These are phyloP conservation scores for Zasmidium citrigriseum DNA, from an alignment of 2,329 filamentous ascomycete genomes.

Conservation along the genomic window DNA sequence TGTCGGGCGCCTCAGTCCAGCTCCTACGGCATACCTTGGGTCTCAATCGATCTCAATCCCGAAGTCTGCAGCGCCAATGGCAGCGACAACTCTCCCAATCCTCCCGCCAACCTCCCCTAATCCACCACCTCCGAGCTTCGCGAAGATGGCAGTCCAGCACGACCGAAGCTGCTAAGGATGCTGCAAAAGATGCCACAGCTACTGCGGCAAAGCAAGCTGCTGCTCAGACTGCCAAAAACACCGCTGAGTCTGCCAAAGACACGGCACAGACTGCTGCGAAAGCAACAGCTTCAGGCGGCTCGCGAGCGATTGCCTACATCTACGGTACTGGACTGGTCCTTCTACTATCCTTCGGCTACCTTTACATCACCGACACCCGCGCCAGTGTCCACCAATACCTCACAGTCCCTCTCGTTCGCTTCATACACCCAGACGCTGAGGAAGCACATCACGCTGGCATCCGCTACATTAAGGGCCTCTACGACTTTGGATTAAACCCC, in stretches of 20 bases:
- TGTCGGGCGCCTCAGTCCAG: slow-evolving; percentile 21
- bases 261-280: slow-evolving; percentile 22
- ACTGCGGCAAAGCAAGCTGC: background rate
- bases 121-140: background rate
- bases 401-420: slow-evolving; percentile 63
- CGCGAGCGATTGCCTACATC: slow-evolving; percentile 51
- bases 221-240: slow-evolving; percentile 6
- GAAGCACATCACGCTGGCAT: slow-evolving; percentile 88
- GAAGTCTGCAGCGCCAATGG: slow-evolving; percentile 25
- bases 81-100: slow-evolving; percentile 25
- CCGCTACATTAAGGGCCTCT: slow-evolving; percentile 68
- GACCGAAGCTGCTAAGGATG: slow-evolving; percentile 2
- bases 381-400: slow-evolving; percentile 56
- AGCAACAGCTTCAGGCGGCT: slow-evolving; percentile 38
- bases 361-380: slow-evolving; percentile 57
- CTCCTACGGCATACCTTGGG: slow-evolving; percentile 17
- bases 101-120: slow-evolving; percentile 9
- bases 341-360: slow-evolving; percentile 47
- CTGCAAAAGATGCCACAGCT: background rate
- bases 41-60: slow-evolving; percentile 26
- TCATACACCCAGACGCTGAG: slow-evolving; percentile 74
- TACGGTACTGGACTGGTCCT: slow-evolving; percentile 58
- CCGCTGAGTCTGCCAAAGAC: slow-evolving; percentile 5
- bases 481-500: slow-evolving; percentile 74
- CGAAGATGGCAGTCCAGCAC: slow-evolving; percentile 19